These are phyloP conservation scores for Symbiodinium natans DNA, from an alignment of 73 alveolate genomes.

Conservation along the genomic window DNA sequence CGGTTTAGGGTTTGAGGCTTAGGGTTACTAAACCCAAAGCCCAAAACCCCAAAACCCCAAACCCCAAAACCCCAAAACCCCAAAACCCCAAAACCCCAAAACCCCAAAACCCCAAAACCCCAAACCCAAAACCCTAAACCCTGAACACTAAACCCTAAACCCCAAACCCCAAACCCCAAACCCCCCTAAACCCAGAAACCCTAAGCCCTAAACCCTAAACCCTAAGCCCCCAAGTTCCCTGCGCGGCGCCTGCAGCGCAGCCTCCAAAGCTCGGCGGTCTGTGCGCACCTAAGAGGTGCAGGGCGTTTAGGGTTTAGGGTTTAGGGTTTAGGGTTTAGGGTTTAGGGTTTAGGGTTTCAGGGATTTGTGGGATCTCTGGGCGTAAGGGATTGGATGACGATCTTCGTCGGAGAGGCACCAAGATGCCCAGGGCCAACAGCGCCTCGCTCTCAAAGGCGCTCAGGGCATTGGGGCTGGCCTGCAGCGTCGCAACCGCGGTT, in stretches of 20 bases:
- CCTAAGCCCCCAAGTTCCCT: not conserved
- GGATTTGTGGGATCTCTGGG: too few species aligned
- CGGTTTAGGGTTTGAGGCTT: too few species aligned
- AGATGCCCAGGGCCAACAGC: constrained; percentile 7
- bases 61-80: not conserved
- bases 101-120: not conserved
- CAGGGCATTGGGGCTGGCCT: not conserved
- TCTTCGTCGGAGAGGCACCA: not conserved
- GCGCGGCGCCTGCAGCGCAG: not conserved
- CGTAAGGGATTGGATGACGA: too few species aligned
- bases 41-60: too few species aligned
- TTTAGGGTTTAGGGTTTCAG: too few species aligned
- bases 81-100: not conserved
- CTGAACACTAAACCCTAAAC: too few species aligned
- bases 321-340: too few species aligned
- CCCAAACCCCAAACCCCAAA: not conserved
- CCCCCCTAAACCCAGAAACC: not conserved
- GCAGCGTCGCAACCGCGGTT: too few species aligned
- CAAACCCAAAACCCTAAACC: not conserved
- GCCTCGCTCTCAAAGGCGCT: constrained; percentile 43
- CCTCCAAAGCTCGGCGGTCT: constrained; percentile 53
- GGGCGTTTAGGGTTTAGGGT: too few species aligned
- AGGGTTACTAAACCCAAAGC: too few species aligned
- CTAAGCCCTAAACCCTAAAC: not conserved
- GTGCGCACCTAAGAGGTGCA: not conserved